Conservation (phyloP, 768 basidiomycete species). For the Harrya chromipes region DNA sequence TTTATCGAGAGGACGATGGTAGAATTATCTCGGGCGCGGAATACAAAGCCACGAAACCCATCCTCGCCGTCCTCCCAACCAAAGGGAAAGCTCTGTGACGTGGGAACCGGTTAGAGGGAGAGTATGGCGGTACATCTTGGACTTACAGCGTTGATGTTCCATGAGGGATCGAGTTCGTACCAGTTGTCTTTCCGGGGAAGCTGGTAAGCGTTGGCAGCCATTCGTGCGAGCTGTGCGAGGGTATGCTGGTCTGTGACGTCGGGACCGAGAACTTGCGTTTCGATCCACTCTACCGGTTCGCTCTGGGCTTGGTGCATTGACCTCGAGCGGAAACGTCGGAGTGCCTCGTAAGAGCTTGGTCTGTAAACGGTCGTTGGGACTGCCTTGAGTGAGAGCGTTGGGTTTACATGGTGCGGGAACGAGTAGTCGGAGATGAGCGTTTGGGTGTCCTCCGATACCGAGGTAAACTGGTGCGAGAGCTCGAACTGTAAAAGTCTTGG, state of each 20-base stretch:
- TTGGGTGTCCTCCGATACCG: constrained; percentile 5
- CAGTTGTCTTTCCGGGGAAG: constrained; percentile 67
- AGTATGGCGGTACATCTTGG: not conserved
- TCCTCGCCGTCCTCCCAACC: constrained; percentile 67
- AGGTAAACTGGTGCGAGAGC: constrained; percentile 16
- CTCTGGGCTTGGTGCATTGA: constrained; percentile 50
- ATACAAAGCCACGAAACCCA: constrained; percentile 90
- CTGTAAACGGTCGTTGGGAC: constrained; percentile 52
- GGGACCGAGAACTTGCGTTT: constrained; percentile 62
- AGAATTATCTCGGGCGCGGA: constrained; percentile 71
- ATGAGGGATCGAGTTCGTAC: constrained; percentile 75
- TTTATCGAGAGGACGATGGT: constrained; percentile 90
- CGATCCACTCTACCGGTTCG: constrained; percentile 65
- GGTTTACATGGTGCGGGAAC: constrained; percentile 3
- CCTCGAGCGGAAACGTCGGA: constrained; percentile 51
- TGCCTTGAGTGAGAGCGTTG: constrained; percentile 38
- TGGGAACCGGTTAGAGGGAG: constrained; percentile 3
- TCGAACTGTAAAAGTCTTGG: constrained; percentile 21
- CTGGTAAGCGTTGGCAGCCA: constrained; percentile 89
- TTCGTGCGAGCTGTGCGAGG: constrained; percentile 75
- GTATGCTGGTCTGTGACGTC: constrained; percentile 80
- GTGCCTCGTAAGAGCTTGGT: constrained; percentile 49
- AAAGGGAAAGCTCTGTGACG: constrained; percentile 67
- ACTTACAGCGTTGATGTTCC: constrained; percentile 54
- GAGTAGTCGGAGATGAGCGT: constrained; percentile 3